Evolutionary conservation across 805 yeast genomes (phyloP).

Genomic region (Kuraishia borneana): DNA sequence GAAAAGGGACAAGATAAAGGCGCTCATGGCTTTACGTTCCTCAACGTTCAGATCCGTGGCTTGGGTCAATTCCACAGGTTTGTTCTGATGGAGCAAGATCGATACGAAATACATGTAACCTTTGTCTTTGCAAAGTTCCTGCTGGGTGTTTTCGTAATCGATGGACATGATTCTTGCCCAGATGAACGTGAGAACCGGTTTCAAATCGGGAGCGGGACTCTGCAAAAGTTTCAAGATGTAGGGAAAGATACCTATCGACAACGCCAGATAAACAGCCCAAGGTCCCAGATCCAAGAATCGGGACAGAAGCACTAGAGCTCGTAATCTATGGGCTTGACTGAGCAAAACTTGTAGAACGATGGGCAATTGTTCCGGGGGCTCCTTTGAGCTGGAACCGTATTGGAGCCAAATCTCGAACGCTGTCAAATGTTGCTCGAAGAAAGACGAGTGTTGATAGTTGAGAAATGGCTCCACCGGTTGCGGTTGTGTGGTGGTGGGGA

Average conservation of each 20-base stretch:
- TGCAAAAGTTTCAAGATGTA: constrained; percentile 84
- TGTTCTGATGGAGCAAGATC: constrained; percentile 42
- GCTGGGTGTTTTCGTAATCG: constrained; percentile 82
- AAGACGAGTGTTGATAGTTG: constrained; percentile 80
- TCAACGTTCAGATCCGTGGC: constrained; percentile 38
- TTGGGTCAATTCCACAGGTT: constrained; percentile 11
- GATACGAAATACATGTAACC: constrained; percentile 82
- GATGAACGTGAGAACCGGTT: constrained; percentile 87
- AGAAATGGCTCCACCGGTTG: constrained; percentile 8
- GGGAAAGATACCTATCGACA: constrained; percentile 93
- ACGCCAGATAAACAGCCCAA: constrained; percentile 90
- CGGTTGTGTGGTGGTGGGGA: constrained; percentile 4
- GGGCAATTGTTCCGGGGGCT: constrained; percentile 92
- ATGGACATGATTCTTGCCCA: constrained; percentile 99
- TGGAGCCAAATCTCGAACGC: constrained; percentile 96
- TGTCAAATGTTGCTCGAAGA: constrained; percentile 91
- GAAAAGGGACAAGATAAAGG: constrained; percentile 78
- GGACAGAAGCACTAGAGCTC: constrained; percentile 78
- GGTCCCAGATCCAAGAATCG: constrained; percentile 91
- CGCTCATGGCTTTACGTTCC: constrained; percentile 93
- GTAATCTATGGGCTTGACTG: constrained; percentile 86
- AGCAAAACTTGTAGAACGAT: constrained; percentile 85
- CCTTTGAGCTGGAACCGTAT: constrained; percentile 72
- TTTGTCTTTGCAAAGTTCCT: constrained; percentile 82
- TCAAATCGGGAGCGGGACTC: constrained; percentile 90